Base-by-base conservation (phyloP, 495 filamentous ascomycete genomes). In the Hypoxylon cercidicola region DNA sequence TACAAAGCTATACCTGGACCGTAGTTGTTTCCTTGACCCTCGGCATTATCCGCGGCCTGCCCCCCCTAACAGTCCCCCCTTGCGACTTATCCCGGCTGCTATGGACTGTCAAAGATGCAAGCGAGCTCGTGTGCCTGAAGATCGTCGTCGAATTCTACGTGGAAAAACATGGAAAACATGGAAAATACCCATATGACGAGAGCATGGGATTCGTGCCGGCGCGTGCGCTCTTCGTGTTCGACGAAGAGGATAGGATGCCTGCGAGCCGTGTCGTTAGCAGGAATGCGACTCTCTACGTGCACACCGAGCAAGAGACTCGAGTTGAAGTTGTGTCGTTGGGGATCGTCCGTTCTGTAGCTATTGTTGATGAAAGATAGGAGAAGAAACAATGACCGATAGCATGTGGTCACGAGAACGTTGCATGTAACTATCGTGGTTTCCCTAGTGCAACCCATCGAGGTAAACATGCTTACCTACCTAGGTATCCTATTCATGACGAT, bases 101-200 rank as follows among this genome's bases (percentile, higher is more conserved):
- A 28, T 28, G 25, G 25, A 7, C 3, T 35, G 28, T 41, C 32
- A 19, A 28, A 19, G 12, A 45, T 30, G 53, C 39, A 18, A 34
- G 53, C n/a, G 11, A 28, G 28, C 13, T 48, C 21, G 21, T 30
- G 45, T 48, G n/a, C 45, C 45, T 48, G 45, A 48, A 28, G 45
- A 48, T 48, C 45, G n/a, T 21, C 13, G 12, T 16, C 21, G 8
- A 16, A 23, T 13, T 3, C 39, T 16, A 39, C 35, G 6, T 34
- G 28, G 39, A 50, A 43, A 35, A 51, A 54, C 58, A 39, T 46
- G 50, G 59, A 55, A 55, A 20, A 6, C 5, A 13, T 20, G 43
- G 5, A 23, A 21, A 21, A 10, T 4, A 45, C 8, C n/a, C 20
- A 2, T 45, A 45, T 45, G 25, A 28, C 7, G 25, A n/a, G 25